A percentile compares a stretch with the other conserved stretches of the same genome.
Evolutionary conservation across 2,329 filamentous ascomycete genomes (phyloP).

Genomic region (Aschersonia sp.): DNA sequence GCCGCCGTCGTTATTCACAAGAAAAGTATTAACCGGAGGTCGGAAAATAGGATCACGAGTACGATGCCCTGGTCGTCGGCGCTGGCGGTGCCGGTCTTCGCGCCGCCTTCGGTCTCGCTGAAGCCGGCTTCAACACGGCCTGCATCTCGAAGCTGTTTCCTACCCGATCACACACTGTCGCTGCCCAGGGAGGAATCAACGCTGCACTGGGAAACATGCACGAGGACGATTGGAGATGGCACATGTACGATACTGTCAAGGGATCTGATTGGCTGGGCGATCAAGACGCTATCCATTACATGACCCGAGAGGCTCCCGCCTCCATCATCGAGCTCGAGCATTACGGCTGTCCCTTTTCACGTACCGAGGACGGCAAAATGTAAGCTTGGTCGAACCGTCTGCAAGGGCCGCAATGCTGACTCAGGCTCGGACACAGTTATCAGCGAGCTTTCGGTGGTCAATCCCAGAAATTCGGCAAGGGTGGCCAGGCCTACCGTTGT

Average conservation of each 20-base stretch:
- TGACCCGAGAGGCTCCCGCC: constrained; percentile 86
- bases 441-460: constrained; percentile 98
- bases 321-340: constrained; percentile 92
- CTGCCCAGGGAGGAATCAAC: constrained; percentile 73
- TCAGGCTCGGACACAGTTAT: constrained; percentile 40
- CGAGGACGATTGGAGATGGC: constrained; percentile 97
- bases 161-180: constrained; percentile 73
- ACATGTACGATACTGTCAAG: constrained; percentile 99
- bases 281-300: constrained; percentile 96
- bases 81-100: constrained; percentile 70
- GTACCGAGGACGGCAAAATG: constrained; percentile 95
- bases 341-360: constrained; percentile 92
- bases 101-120: constrained; percentile 72
- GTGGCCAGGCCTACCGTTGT: constrained; percentile 94
- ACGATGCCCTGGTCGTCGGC: constrained; percentile 90
- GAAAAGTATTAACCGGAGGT: not conserved
- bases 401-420: not conserved
- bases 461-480: constrained; percentile 88
- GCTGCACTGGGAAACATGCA: constrained; percentile 91
- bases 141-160: constrained; percentile 82
- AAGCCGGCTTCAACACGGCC: constrained; percentile 80
- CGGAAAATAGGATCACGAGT: constrained; percentile 68
- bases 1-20: not conserved
- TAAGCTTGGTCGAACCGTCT: constrained; percentile 23
- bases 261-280: constrained; percentile 95